Evolutionary conservation across 176 grass and related monocot genomes (phyloP).

Genomic region (Secale cereale): DNA sequence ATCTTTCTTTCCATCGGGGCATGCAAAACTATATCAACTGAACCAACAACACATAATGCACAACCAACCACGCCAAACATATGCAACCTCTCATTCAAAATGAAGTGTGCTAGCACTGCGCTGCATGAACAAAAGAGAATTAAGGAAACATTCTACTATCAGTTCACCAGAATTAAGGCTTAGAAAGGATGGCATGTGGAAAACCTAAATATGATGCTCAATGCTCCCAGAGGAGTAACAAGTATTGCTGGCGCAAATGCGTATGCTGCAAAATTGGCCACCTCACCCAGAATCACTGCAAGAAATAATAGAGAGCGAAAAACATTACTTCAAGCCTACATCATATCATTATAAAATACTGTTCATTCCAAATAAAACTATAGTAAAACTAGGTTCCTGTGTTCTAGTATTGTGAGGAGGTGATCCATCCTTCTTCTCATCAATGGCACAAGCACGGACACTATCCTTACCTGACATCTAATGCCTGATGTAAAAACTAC

Average conservation of each 20-base stretch:
- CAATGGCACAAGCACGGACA: not conserved
- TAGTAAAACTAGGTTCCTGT: not conserved
- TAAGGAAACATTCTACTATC: slow-evolving; percentile 10
- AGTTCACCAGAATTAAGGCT: not conserved
- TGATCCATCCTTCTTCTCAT: not conserved
- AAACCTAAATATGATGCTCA: slow-evolving; percentile 92
- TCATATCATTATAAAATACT: not conserved
- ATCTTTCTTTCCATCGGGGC: slow-evolving; percentile 83
- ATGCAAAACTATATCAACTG: slow-evolving; percentile 74
- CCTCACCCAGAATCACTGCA: slow-evolving; percentile 82
- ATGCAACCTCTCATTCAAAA: slow-evolving; percentile 76
- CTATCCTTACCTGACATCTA: not conserved
- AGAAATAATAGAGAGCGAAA: not conserved
- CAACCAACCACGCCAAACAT: slow-evolving; percentile 90
- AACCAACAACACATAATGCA: slow-evolving; percentile 83
- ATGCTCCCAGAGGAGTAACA: slow-evolving; percentile 83
- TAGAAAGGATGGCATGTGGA: not conserved
- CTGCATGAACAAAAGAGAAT: slow-evolving; percentile 60
- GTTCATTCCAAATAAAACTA: not conserved
- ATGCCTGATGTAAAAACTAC: not conserved
- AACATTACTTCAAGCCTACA: not conserved
- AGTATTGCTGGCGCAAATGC: slow-evolving; percentile 84
- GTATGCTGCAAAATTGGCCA: slow-evolving; percentile 83
- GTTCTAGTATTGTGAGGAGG: not conserved
- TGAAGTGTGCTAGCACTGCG: slow-evolving; percentile 86